phyloP scores from a whole-genome alignment of 2,329 filamentous ascomycete species.

The Cucurbitaria berberidis region DNA sequence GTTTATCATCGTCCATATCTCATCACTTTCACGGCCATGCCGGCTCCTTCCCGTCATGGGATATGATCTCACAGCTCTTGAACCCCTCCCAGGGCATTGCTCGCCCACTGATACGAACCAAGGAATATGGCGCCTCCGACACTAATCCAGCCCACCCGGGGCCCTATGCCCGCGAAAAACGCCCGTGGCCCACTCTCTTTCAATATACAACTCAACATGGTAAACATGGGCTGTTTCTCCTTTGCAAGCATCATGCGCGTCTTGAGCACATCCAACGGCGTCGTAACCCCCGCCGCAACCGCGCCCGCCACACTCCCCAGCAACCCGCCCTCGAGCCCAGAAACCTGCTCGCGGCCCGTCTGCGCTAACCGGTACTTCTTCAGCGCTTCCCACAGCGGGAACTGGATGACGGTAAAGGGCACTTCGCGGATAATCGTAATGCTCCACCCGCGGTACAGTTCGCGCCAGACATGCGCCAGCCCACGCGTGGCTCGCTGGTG shows the following conservation, averaged over 20 bases:
- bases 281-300: slow-evolving; percentile 85
- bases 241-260: slow-evolving; percentile 91
- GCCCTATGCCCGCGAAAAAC: slow-evolving; percentile 79
- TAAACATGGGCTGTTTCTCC: slow-evolving; percentile 65
- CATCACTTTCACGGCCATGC: background rate
- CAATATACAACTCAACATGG: slow-evolving; percentile 69
- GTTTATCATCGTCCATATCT: background rate
- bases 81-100: slow-evolving; percentile 69
- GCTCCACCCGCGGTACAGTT: slow-evolving; percentile 89
- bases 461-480: slow-evolving; percentile 69
- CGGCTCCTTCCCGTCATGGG: background rate
- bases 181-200: slow-evolving; percentile 67
- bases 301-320: slow-evolving; percentile 86
- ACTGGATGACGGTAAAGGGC: slow-evolving; percentile 96
- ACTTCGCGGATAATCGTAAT: slow-evolving; percentile 96
- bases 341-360: slow-evolving; percentile 58
- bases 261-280: slow-evolving; percentile 94
- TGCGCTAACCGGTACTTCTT: slow-evolving; percentile 70
- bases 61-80: slow-evolving; percentile 16
- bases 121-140: slow-evolving; percentile 93
- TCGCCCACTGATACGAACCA: slow-evolving; percentile 89
- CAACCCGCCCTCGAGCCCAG: slow-evolving; percentile 78
- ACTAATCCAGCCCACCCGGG: slow-evolving; percentile 92
- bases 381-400: slow-evolving; percentile 94
- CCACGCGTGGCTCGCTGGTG: slow-evolving; percentile 49